A percentile compares a stretch with the other conserved stretches of the same genome.
Evolutionary conservation across 768 basidiomycete species (phyloP).

Genomic region (Macrolepiota albuminosa): DNA sequence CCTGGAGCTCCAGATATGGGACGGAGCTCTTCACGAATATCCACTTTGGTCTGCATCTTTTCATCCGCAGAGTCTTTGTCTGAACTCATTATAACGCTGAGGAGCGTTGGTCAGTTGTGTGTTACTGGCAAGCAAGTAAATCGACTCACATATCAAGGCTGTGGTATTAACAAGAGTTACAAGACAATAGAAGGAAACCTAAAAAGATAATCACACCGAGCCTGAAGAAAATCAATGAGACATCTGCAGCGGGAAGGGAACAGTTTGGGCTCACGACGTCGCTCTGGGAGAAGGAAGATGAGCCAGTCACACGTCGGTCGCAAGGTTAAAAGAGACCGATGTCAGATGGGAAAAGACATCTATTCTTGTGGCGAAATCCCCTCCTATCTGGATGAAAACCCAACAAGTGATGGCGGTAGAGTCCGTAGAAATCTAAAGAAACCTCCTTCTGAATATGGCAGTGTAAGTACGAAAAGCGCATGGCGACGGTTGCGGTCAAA

Average conservation of each 20-base stretch:
- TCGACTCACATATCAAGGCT: not conserved
- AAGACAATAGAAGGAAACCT: not conserved
- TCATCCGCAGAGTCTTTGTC: not conserved
- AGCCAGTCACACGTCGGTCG: not conserved
- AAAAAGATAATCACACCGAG: not conserved
- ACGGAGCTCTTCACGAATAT: not conserved
- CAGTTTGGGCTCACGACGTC: not conserved
- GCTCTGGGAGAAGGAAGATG: not conserved
- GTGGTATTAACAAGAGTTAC: not conserved
- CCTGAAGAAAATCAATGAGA: not conserved
- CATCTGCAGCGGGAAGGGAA: not conserved
- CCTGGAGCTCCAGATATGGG: not conserved
- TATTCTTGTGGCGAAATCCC: not conserved
- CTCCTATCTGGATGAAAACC: not conserved
- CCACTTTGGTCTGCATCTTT: not conserved
- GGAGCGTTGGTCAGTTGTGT: not conserved
- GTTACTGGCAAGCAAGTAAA: not conserved
- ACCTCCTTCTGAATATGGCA: not conserved
- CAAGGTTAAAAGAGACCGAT: not conserved
- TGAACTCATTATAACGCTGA: not conserved
- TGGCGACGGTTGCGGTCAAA: not conserved
- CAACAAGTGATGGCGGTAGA: not conserved
- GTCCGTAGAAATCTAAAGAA: not conserved
- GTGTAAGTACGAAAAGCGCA: not conserved
- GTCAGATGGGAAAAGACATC: not conserved